A percentile compares a stretch with the other conserved stretches of the same genome.
Conservation (phyloP, 2,329 filamentous ascomycete genomes). For the Fusarium incarnatum region DNA sequence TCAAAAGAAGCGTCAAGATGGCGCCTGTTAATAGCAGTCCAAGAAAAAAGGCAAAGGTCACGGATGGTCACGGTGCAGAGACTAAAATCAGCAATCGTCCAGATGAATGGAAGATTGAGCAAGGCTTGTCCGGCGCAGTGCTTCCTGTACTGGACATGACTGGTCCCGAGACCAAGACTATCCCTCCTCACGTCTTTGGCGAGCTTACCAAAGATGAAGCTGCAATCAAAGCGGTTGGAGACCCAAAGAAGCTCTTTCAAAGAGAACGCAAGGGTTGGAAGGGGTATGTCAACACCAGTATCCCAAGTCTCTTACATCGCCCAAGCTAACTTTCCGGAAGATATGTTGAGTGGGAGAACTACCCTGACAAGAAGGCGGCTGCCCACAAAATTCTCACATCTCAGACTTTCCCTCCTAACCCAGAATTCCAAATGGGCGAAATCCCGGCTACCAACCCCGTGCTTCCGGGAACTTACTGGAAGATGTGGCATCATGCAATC, state of each 20-base stretch:
- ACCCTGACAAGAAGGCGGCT: conserved; percentile 73
- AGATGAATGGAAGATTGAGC: conserved; percentile 67
- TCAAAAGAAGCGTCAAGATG: no score
- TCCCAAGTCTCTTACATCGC: background rate
- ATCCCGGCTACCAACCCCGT: conserved; percentile 69
- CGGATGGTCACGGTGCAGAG: no score
- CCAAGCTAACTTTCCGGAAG: conserved; percentile 40
- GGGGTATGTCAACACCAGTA: conserved; percentile 40
- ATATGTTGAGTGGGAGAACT: conserved; percentile 77
- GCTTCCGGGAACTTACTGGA: conserved; percentile 67
- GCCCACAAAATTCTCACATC: conserved; percentile 62
- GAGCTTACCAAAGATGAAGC: conserved; percentile 54
- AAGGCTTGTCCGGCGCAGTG: conserved; percentile 60
- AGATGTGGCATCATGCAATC: conserved; percentile 66
- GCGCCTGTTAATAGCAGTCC: no score
- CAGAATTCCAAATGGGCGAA: conserved; percentile 67
- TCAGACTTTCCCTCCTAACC: conserved; percentile 51
- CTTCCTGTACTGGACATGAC: conserved; percentile 62
- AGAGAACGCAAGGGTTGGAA: conserved; percentile 51
- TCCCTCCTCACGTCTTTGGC: conserved; percentile 46
- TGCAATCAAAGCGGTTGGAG: conserved; percentile 55
- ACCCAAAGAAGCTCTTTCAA: conserved; percentile 47
- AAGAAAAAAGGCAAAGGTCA: no score
- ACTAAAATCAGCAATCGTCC: conserved; percentile 46
- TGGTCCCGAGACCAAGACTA: conserved; percentile 49